Base-by-base conservation (phyloP, 1,284 basidiomycete genomes). In the Rhodotorula sp. region DNA sequence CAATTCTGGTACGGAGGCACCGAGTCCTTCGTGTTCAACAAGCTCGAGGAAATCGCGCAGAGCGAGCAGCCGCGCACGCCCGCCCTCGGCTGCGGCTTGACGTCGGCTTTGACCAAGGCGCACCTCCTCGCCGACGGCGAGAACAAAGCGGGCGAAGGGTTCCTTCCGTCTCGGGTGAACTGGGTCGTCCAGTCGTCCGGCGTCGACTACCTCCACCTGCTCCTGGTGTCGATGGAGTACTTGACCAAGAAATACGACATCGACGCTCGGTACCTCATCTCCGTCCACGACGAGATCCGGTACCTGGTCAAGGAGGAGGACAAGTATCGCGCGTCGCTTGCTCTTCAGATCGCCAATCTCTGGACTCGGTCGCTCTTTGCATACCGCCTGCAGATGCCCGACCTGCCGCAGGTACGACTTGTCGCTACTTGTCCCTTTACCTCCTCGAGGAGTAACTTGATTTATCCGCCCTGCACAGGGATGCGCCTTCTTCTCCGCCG, bases 111-210 rank as follows among this genome's bases (percentile, higher is more conserved):
- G 28, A 90, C 90, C 23, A 95, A 92, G 81, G 89, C 90, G 73
- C 91, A 92, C 80, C 86, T 99, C 1, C 90, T 90, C 3, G 86
- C 86, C 55, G 81, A 82, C 50, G 82, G 80, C 2, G 77, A 79
- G 23, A 74, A 74, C 38, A 85, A 85, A 68, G 89, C 91, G 70
- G 90, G 90, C 26, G 83, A 89, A 1, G 92, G 95, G 77, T 99
- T 92, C 82, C 90, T 99, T 86, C 91, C 97, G 0, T 95, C 93
- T 19, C 87, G 95, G 38, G 95, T 99, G 83, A 99, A 99, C 80
- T 99, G 97, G 97, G 97, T 97, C 62, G 97, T 99, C 12, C 97
- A 99, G 80, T 97, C 93, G 12, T 97, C 93, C 0, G 97, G 95
- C 28, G 95, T 99, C 56, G 95, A 99, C 82, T 99, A 99, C 79